Evolutionary conservation across 2,329 filamentous ascomycete species (phyloP), one percentile per base, ranked within the genome.

Genomic region (Cyanodermella asteris): DNA sequence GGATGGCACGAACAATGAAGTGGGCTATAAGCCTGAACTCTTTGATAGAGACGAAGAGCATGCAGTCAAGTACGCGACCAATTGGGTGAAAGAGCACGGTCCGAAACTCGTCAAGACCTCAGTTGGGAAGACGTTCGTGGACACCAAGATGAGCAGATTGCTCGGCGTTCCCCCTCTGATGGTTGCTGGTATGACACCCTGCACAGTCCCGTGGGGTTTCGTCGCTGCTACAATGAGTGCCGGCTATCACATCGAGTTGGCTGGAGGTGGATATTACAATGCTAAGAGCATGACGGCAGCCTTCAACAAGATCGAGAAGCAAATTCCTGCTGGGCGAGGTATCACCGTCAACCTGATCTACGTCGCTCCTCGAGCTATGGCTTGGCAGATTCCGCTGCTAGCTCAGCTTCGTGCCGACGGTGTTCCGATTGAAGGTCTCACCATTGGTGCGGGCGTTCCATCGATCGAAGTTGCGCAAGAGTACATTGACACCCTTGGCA

Each of bases 31-130:
- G 61, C 75, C 84, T 3, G 87, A 97, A 53, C 62, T 97, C 25
- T 97, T 97, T 40, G 84, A 97, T 45, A 75, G 87, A 29, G 87
- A 97, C 45, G 80, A 82, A 41, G 78, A 93, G 44, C 70, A 93
- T 41, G 82, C 87, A 5, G 74, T 97, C 42, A 87, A 82, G 49
- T 94, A 81, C 46, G 84, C 87, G 24, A 73, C 81, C 16, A 80
- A 97, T 50, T 97, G 90, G 90, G 81, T 97, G 29, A 90, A 90
- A 51, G 82, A 93, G 47, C 82, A 87, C 44, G 82, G 84, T 7
- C 87, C 90, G n/a, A 74, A 72, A 31, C 61, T 97, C 21, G 71
- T 91, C 39, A 87, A 78, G 53, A 93, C 77, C 9, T 84, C 82
- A 7, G 70, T 67, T 29, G 87, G 87, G 12, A 66, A 82, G 43